phyloP scores from a whole-genome alignment of 306 rosid genomes.

The Abrus pulchellus region DNA sequence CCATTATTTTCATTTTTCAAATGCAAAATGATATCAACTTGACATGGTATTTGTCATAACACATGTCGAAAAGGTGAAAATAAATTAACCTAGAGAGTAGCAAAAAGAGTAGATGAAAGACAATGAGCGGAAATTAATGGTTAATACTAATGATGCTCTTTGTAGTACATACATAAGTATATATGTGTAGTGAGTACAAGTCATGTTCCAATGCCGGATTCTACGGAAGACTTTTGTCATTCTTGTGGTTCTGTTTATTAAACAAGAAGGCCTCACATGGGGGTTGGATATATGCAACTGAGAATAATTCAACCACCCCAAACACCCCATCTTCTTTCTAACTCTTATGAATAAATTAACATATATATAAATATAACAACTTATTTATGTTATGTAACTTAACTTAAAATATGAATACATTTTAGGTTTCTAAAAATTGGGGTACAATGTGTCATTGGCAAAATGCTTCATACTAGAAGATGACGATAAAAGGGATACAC shows the following conservation, averaged over 20 bases:
- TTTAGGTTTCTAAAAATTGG: not conserved
- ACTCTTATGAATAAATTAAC: slow-evolving; percentile 30
- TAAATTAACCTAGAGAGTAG: slow-evolving; percentile 3
- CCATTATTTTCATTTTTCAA: not conserved
- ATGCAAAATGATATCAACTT: not conserved
- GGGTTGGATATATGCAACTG: slow-evolving; percentile 45
- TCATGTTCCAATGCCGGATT: slow-evolving; percentile 72
- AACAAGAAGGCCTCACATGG: slow-evolving; percentile 67
- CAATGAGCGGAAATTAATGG: slow-evolving; percentile 20
- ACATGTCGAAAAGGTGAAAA: not conserved
- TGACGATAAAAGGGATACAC: slow-evolving; percentile 36
- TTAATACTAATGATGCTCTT: slow-evolving; percentile 8
- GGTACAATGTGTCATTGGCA: not conserved
- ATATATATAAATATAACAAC: not conserved
- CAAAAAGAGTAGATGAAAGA: slow-evolving; percentile 26
- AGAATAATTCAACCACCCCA: slow-evolving; percentile 70
- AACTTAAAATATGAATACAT: not conserved
- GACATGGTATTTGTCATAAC: not conserved
- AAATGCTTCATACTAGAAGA: slow-evolving; percentile 3
- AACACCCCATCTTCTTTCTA: slow-evolving; percentile 47
- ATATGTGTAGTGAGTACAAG: not conserved
- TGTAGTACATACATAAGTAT: slow-evolving; percentile 33
- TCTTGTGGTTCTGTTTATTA: slow-evolving; percentile 39
- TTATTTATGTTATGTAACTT: not conserved
- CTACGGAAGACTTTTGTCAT: slow-evolving; percentile 59